A percentile compares a stretch with the other conserved stretches of the same genome.
Evolutionary conservation across 2,329 filamentous ascomycete genomes (phyloP).

Genomic region (Rhynchosporium agropyri): DNA sequence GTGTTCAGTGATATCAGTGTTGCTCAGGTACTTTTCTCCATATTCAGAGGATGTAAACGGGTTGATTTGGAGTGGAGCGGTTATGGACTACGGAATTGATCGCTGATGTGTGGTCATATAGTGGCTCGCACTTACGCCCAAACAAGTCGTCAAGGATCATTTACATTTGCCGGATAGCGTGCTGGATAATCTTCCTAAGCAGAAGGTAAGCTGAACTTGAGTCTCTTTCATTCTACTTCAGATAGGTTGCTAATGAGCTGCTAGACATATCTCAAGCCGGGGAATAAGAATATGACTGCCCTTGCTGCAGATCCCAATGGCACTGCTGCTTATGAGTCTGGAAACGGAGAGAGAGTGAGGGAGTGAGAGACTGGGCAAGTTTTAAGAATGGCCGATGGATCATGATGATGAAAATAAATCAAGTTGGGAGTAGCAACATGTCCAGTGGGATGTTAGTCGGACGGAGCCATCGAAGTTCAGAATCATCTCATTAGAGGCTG

Average conservation of each 20-base stretch:
- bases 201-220: constrained; percentile 39
- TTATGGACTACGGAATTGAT: too few relatives aligned
- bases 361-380: too few relatives aligned
- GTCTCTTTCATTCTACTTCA: too few relatives aligned
- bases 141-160: constrained; percentile 34
- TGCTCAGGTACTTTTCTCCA: constrained; percentile 42
- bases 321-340: constrained; percentile 27
- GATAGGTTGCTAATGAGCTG: neutral
- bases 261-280: constrained; percentile 46
- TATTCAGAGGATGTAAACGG: neutral
- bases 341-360: neutral
- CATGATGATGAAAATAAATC: too few relatives aligned
- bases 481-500: too few relatives aligned
- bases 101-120: constrained; percentile 35
- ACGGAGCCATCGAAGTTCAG: too few relatives aligned
- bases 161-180: constrained; percentile 44
- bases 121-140: constrained; percentile 54
- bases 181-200: constrained; percentile 45
- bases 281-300: constrained; percentile 41
- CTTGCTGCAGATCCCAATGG: constrained; percentile 31
- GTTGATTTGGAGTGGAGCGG: too few relatives aligned
- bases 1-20: constrained; percentile 52
- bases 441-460: too few relatives aligned
- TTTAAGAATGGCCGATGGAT: too few relatives aligned
- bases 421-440: too few relatives aligned